Base-by-base conservation (phyloP, 176 grass and related monocot genomes). In the Hordeum marinum region DNA sequence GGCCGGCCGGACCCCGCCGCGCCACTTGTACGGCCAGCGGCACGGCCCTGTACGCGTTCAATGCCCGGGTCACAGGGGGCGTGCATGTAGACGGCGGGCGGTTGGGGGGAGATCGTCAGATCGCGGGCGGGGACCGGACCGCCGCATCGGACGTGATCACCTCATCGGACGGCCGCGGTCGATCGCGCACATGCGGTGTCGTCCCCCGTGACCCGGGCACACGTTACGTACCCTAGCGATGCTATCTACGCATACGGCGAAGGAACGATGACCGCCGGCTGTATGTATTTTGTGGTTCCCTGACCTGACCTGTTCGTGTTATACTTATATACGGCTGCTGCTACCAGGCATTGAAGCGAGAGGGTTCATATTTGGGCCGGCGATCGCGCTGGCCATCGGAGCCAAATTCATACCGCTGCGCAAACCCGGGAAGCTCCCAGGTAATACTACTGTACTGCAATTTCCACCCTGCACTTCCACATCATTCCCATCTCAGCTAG, bases 321-420 rank as follows among this genome's bases (percentile, higher is more conserved):
- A 31, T 15, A 14, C 72, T 14, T n/a, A n/a, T n/a, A n/a, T n/a
- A n/a, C n/a, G n/a, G n/a, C 15, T 17, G 14, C 2, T 52, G 72
- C 20, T 73, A 6, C 31, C 54, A 98, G 96, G 96, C 18, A 93
- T 98, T 87, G 96, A 98, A 89, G 93, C 96, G 6, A 95, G 96
- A 86, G 96, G 96, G 26, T 98, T 98, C 74, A 92, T 98, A 58
- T 94, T 98, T 84, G 96, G 96, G 39, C 85, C 96, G 8, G 78
- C 93, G 60, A 93, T 98, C 67, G 96, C 96, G 8, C 23, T 98
- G 63, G 96, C 87, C 23, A 88, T 98, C 4, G 91, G 89, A 9
- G 96, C 96, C 46, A 98, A 98, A 37, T 98, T 98, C 78, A 89
- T 98, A 90, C 96, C 96, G 3, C 48, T 98, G 64, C 93, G 96